Evolutionary conservation across 1,284 basidiomycete genomes (phyloP).

Genomic region (Cryptococcus wingfieldii): DNA sequence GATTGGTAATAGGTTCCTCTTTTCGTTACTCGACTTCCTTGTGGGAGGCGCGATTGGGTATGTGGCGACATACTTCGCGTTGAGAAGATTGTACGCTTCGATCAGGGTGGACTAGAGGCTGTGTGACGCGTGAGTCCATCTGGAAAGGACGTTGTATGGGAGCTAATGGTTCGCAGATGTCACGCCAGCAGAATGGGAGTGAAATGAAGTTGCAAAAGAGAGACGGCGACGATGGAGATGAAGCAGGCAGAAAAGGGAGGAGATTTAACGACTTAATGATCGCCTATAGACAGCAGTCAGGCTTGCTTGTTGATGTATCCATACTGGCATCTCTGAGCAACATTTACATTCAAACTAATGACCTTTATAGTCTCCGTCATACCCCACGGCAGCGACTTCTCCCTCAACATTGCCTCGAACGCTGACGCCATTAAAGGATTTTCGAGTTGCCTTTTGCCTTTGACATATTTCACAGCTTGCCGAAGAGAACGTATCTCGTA

Average conservation of each 20-base stretch:
- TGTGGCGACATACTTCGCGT: slow-evolving; percentile 79
- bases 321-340: no score
- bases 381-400: no score
- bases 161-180: background rate
- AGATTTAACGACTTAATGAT: no score
- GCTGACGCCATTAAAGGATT: no score
- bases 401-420: no score
- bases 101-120: slow-evolving; percentile 50
- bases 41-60: slow-evolving; percentile 84
- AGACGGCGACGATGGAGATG: background rate
- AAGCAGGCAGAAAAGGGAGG: background rate
- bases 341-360: no score
- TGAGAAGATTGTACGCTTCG: slow-evolving; percentile 72
- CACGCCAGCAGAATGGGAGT: background rate
- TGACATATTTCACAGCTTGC: no score
- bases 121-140: background rate
- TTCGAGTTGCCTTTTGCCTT: no score
- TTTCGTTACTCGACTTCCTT: slow-evolving; percentile 80
- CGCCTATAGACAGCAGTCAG: no score
- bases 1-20: slow-evolving; percentile 53
- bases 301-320: no score
- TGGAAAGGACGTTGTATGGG: background rate
- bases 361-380: no score
- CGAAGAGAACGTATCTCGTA: no score
- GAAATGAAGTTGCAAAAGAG: background rate